Evolutionary conservation across 768 basidiomycete genomes (phyloP), one percentile per base, ranked within the genome.

Genomic region (Atractiella rhizophila): DNA sequence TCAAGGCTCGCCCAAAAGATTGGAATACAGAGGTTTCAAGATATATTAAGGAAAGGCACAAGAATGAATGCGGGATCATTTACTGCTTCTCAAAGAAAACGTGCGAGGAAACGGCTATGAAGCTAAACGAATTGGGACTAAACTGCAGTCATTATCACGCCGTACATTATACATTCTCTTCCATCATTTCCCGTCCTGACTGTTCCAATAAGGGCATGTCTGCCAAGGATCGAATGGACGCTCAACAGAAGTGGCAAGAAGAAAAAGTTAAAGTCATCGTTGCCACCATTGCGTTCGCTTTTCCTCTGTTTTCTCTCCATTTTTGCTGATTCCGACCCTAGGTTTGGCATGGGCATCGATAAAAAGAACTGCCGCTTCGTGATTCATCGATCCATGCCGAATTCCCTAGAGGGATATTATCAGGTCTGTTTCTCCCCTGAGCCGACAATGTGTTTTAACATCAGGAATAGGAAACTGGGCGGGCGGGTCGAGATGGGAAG

Each of bases 281-380:
- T 31, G 88, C 88, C 3, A 98, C 91, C 33, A 52, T 55, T 39
- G 54, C 54, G 83, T 83, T 56, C 50, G 66, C 56, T 36, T 19
- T 1, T 41, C 5, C 29, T 24, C 13, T 23, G 9, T 21, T 10
- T 11, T 13, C 20, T 38, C 29, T 29, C n/a, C 8, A 9, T 4
- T 27, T 31, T 1, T 26, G 19, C 38, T 40, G 23, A 37, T 38
- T 10, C 7, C 18, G 7, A 33, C 16, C 10, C 12, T 26, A 85
- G 82, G 0, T 96, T 96, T 57, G 88, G 88, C 10, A 96, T 96
- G 85, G 86, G 88, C 1, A 80, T 88, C 37, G 80, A 86, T 58
- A 85, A 86, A 42, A 33, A 58, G 29, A 60, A 61, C 37, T 83
- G 88, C 6, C 76, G 83, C 47, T 88, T 73, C 52, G 88, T 98